Conservation (phyloP, 495 filamentous ascomycete species). For the Haplographium delicatum region DNA sequence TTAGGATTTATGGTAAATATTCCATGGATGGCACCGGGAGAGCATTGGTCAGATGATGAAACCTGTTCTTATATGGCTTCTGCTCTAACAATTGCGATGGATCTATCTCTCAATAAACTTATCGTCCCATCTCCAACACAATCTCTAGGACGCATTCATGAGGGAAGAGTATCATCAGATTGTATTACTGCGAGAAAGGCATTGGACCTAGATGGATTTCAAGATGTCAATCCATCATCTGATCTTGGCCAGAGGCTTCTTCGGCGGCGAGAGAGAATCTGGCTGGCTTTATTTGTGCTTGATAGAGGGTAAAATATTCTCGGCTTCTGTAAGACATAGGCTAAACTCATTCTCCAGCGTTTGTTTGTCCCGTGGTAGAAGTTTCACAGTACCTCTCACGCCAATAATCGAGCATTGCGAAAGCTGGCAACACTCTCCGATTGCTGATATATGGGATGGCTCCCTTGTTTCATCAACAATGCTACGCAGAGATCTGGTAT, state of each 20-base stretch:
- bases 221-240: slow-evolving; percentile 54
- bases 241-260: slow-evolving; percentile 54
- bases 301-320: slow-evolving; percentile 53
- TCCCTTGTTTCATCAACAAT: slow-evolving; percentile 65
- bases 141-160: slow-evolving; percentile 37
- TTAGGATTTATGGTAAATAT: slow-evolving; percentile 73
- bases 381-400: slow-evolving; percentile 60
- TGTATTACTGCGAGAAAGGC: slow-evolving; percentile 61
- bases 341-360: slow-evolving; percentile 41
- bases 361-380: slow-evolving; percentile 62
- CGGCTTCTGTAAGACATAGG: neutral
- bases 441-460: slow-evolving; percentile 62
- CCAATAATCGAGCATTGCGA: slow-evolving; percentile 61
- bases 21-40: slow-evolving; percentile 68
- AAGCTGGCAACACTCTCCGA: slow-evolving; percentile 56
- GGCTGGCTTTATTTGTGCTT: slow-evolving; percentile 68
- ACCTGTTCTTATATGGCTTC: slow-evolving; percentile 66
- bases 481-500: slow-evolving; percentile 59
- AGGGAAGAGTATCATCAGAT: slow-evolving; percentile 52
- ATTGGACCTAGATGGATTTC: slow-evolving; percentile 61
- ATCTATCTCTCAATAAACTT: slow-evolving; percentile 65
- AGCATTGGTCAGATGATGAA: slow-evolving; percentile 63
- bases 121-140: slow-evolving; percentile 50
- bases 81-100: slow-evolving; percentile 62
- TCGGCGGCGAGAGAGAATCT: slow-evolving; percentile 60